Percentiles rank a stretch among this genome's conserved stretches.
These are phyloP conservation scores for Tetrahymena malaccensis DNA, from an alignment of 73 alveolate genomes.

Conservation along the genomic window DNA sequence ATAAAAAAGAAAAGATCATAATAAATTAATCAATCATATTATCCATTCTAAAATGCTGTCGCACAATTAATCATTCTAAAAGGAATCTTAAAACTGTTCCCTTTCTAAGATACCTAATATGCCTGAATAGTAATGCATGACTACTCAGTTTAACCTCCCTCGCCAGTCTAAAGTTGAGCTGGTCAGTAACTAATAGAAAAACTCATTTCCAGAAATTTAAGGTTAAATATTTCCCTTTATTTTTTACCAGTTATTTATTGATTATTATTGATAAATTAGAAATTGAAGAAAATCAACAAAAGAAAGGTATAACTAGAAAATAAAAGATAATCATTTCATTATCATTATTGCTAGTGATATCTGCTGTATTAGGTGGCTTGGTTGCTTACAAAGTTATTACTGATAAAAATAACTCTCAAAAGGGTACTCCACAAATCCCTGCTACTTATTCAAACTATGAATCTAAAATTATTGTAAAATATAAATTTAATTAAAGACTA, in stretches of 20 bases:
- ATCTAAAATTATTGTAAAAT: background rate
- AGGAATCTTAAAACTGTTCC: background rate
- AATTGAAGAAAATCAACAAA: background rate
- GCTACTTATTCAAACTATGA: background rate
- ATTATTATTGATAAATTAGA: background rate
- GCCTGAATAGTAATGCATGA: background rate
- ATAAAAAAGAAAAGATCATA: background rate
- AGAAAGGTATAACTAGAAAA: background rate
- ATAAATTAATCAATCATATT: background rate
- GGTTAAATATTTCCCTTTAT: background rate
- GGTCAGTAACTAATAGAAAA: background rate
- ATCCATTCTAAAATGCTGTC: background rate
- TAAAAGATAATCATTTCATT: background rate
- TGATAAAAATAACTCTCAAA: background rate
- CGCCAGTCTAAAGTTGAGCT: background rate
- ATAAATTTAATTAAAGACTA: background rate
- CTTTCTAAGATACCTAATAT: background rate
- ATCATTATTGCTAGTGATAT: background rate
- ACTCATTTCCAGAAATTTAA: background rate
- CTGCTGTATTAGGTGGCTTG: background rate
- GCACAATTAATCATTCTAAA: background rate
- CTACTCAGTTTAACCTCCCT: background rate
- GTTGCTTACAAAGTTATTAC: background rate
- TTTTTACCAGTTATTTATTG: background rate
- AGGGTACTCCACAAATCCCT: background rate